Evolutionary conservation across 495 filamentous ascomycete genomes (phyloP).

Genomic region (Wilcoxina mikolae): DNA sequence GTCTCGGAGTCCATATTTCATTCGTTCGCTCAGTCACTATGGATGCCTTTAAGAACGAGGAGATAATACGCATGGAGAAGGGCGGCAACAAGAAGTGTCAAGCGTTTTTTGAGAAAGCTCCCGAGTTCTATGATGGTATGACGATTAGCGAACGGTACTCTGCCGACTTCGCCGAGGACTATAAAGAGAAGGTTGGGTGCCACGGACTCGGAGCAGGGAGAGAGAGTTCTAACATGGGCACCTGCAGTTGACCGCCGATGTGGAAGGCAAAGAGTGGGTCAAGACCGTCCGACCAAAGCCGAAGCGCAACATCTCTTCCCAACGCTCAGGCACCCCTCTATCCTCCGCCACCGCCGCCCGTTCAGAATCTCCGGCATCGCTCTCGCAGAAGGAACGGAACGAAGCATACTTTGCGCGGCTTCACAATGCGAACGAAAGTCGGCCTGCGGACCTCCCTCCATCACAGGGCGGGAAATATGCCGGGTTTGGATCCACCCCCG

Average conservation of each 20-base stretch:
- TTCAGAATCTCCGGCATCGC: too few species aligned
- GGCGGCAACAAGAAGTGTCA: constrained; percentile 25
- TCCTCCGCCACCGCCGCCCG: constrained; percentile 10
- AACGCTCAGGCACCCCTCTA: constrained; percentile 8
- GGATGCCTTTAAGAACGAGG: constrained; percentile 75
- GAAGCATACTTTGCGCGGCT: constrained; percentile 81
- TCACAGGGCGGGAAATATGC: constrained; percentile 82
- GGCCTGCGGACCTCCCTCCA: constrained; percentile 59
- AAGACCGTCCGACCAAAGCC: constrained; percentile 39
- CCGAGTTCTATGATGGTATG: constrained; percentile 18
- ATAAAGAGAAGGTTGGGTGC: constrained; percentile 54
- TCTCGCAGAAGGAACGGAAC: constrained; percentile 45
- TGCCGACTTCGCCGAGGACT: constrained; percentile 80
- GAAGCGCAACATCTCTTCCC: constrained; percentile 19
- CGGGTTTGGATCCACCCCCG: constrained; percentile 69
- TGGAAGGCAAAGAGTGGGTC: constrained; percentile 71
- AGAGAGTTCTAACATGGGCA: neutral
- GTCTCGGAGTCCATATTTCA: constrained; percentile 91
- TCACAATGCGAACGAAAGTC: constrained; percentile 62
- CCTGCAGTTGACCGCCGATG: constrained; percentile 50
- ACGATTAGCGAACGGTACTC: constrained; percentile 76
- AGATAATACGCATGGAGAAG: constrained; percentile 33
- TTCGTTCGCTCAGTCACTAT: constrained; percentile 93
- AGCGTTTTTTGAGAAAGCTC: constrained; percentile 15
- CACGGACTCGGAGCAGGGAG: neutral